Conservation (phyloP, 306 rosid genomes). For the Cotoneaster glaucophyllus region DNA sequence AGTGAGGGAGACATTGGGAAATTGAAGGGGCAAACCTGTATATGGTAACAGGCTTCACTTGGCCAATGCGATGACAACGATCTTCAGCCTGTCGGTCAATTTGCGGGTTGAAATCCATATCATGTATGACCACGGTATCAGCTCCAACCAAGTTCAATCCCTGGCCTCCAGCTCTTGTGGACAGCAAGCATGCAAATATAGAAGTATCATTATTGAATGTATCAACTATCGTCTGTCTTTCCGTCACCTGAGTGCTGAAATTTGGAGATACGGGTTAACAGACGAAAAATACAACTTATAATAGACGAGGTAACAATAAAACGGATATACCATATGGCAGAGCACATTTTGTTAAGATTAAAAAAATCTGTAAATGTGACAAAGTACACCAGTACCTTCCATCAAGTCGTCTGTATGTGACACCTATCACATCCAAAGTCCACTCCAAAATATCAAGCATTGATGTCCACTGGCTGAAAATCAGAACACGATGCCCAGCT, state of each 20-base stretch:
- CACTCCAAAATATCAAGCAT: slow-evolving; percentile 98
- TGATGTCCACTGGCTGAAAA: slow-evolving; percentile 97
- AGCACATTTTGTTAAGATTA: neutral
- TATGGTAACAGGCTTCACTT: slow-evolving; percentile 77
- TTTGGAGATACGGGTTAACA: slow-evolving; percentile 14
- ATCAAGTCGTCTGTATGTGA: slow-evolving; percentile 86
- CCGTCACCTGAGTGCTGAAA: slow-evolving; percentile 83
- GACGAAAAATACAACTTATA: neutral
- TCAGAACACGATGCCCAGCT: slow-evolving; percentile 79
- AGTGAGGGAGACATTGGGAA: neutral
- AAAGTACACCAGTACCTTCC: slow-evolving; percentile 61
- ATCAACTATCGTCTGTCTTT: slow-evolving; percentile 93
- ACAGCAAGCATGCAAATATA: slow-evolving; percentile 92
- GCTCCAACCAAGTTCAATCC: slow-evolving; percentile 92
- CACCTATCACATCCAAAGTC: slow-evolving; percentile 89
- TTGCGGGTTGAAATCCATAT: slow-evolving; percentile 98
- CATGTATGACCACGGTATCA: slow-evolving; percentile 90
- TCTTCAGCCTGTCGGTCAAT: slow-evolving; percentile 96
- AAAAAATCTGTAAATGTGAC: neutral
- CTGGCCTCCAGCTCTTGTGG: slow-evolving; percentile 98
- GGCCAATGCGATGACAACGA: slow-evolving; percentile 93
- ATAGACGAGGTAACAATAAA: neutral
- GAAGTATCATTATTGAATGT: slow-evolving; percentile 75
- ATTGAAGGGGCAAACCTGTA: slow-evolving; percentile 36
- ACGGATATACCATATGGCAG: neutral